These are phyloP conservation scores for Ascochyta fabae DNA, from an alignment of 2,329 filamentous ascomycete species.

Conservation along the genomic window DNA sequence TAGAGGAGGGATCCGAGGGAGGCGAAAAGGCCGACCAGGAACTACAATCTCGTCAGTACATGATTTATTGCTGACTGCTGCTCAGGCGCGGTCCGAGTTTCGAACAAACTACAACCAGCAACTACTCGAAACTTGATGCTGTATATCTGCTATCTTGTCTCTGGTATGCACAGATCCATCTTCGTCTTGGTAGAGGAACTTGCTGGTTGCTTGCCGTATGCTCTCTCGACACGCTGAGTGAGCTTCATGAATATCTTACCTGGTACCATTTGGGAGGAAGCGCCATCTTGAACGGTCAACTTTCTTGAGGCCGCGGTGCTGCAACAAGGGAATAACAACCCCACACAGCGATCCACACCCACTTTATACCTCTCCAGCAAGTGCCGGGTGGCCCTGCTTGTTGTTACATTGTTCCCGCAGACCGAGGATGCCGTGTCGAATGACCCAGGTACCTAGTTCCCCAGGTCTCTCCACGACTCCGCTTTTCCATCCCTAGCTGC, in stretches of 20 bases:
- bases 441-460: conserved; percentile 12
- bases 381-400: conserved; percentile 5
- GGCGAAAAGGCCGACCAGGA: conserved; percentile 65
- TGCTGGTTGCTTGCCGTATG: neutral
- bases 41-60: conserved; percentile 47
- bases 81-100: neutral
- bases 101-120: neutral
- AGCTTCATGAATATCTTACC: conserved; percentile 40
- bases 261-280: conserved; percentile 65
- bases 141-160: neutral
- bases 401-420: conserved; percentile 1
- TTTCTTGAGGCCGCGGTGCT: conserved; percentile 10
- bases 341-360: conserved; percentile 11
- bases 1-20: conserved; percentile 65
- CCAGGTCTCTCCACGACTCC: conserved; percentile 26
- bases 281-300: conserved; percentile 52
- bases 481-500: conserved; percentile 6
- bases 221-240: neutral
- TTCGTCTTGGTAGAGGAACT: neutral
- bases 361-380: conserved; percentile 14
- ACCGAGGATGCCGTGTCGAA: conserved; percentile 11
- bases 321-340: conserved; percentile 17
- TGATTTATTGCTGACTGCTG: neutral
- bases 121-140: neutral
- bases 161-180: neutral